Evolutionary conservation across 2,329 filamentous ascomycete species (phyloP), one percentile per base, ranked within the genome.

Genomic region (Pseudogymnoascus sp.): DNA sequence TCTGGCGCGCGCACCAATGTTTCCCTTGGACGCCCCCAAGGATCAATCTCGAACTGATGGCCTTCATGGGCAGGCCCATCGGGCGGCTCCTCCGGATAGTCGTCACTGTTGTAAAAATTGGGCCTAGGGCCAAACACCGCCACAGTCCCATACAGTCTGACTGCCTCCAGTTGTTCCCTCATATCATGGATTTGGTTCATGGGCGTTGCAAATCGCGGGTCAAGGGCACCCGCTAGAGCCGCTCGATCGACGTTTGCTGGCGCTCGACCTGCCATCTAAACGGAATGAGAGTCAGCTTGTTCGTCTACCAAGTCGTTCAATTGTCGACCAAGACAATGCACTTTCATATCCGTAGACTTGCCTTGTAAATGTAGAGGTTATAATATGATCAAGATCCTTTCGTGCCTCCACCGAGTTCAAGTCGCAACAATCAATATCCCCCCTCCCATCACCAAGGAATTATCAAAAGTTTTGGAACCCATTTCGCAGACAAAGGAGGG

Each of bases 21-120:
- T 57, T 57, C n/a, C 28, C 50, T 57, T 57, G 17, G 28, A 33
- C 50, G 50, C n/a, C 50, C 50, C 50, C 50, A 57, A 21, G 50
- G 50, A 19, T 57, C 50, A 11, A 57, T n/a, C 28, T 33, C 50
- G 17, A 33, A 33, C 28, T 57, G n/a, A 57, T 33, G 28, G 28
- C 21, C 50, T 7, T 13, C n/a, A n/a, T n/a, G n/a, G 13, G 28
- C n/a, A 13, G 50, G 50, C 21, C 28, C 17, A 6, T 21, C 28
- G 17, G 28, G 50, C n/a, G 4, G 1, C 7, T 26, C 13, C 47
- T 31, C n/a, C 42, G 13, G 42, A 47, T 23, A 23, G 7, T 50
- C 21, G 44, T n/a, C 15, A 26, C 44, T 50, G 44, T 26, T 21
- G n/a, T 15, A 19, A 33, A 57, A 57, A 17, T 11, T 21, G 17